These are phyloP conservation scores for Tripidium arundinaceum DNA, from an alignment of 202 grass and related monocot genomes.

Conservation along the genomic window DNA sequence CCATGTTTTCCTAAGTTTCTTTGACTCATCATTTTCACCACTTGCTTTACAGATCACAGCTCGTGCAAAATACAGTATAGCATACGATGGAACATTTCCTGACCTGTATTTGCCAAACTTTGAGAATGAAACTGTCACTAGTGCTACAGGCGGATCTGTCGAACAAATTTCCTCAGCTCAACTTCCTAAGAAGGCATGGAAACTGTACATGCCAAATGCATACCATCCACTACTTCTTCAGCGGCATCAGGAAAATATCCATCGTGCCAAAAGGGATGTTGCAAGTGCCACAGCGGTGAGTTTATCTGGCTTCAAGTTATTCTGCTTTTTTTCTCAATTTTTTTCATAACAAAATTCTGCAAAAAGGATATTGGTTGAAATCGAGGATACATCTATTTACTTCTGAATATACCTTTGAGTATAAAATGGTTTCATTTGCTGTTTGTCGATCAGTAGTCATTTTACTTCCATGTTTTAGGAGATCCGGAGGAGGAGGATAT, in stretches of 20 bases:
- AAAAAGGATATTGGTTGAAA: slow-evolving; percentile 8
- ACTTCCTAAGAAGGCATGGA: slow-evolving; percentile 44
- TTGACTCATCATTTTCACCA: neutral
- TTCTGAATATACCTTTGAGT: neutral
- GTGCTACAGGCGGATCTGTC: slow-evolving; percentile 23
- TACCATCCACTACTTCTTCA: slow-evolving; percentile 73
- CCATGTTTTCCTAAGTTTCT: neutral
- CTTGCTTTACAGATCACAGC: slow-evolving; percentile 53
- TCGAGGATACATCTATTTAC: neutral
- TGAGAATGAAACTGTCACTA: slow-evolving; percentile 16
- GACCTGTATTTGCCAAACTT: slow-evolving; percentile 60
- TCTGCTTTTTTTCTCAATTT: neutral
- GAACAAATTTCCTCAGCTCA: slow-evolving; percentile 17
- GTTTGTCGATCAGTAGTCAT: slow-evolving; percentile 8
- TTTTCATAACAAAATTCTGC: neutral
- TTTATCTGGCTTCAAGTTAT: slow-evolving; percentile 23
- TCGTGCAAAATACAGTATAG: slow-evolving; percentile 69
- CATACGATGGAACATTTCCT: slow-evolving; percentile 60
- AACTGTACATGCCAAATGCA: slow-evolving; percentile 70
- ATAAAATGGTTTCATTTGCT: neutral
- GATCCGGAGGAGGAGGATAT: slow-evolving; percentile 64
- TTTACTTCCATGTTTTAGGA: slow-evolving; percentile 48
- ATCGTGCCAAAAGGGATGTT: slow-evolving; percentile 50
- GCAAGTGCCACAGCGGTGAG: slow-evolving; percentile 54
- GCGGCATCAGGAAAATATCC: slow-evolving; percentile 50